Evolutionary conservation across 441 rosid genomes (phyloP), one percentile per base, ranked within the genome.

Genomic region (Adansonia madagascariensis): DNA sequence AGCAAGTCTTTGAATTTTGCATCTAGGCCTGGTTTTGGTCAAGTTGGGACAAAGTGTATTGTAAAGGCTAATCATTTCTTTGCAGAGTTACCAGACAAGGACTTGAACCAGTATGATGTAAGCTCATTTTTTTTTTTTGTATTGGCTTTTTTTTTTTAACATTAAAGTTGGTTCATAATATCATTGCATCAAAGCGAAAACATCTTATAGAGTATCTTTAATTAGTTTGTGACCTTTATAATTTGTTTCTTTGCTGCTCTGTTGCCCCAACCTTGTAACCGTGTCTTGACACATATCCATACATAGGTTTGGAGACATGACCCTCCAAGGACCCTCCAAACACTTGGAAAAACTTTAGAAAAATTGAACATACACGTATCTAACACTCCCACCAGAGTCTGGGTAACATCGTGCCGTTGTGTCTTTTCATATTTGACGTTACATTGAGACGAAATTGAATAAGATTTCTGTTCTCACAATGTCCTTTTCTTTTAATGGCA

Each of bases 11-110:
- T 89, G 41, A 92, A 83, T 86, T 94, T 91, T 84, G 92, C 96
- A 44, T 87, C 83, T 0, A 89, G 98, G 80, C 98, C 98, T 81
- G 98, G 98, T 44, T 94, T 70, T 85, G 99, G 99, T 56, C 89
- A 86, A 73, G 84, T 89, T 75, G 99, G 99, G 83, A 90, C 94
- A 67, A 91, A 84, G 83, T 95, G 99, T 82, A 89, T 95, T 64
- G 98, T 95, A 46, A 95, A 95, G 88, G 99, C 98, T 77, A 96
- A 96, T 86, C 99, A 96, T 86, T 96, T 96, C 88, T 87, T 96
- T 43, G 90, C 98, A 46, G 93, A 90, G 86, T 88, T 95, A 73
- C 97, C 97, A 0, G 91, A 86, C 74, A 94, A 95, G 81, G 97
- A 95, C 85, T 88, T 95, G 86, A 90, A 86, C 85, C 98, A 94